Evolutionary conservation across 768 basidiomycete genomes (phyloP).

Genomic region (Boletus pseudo-olivaceus): DNA sequence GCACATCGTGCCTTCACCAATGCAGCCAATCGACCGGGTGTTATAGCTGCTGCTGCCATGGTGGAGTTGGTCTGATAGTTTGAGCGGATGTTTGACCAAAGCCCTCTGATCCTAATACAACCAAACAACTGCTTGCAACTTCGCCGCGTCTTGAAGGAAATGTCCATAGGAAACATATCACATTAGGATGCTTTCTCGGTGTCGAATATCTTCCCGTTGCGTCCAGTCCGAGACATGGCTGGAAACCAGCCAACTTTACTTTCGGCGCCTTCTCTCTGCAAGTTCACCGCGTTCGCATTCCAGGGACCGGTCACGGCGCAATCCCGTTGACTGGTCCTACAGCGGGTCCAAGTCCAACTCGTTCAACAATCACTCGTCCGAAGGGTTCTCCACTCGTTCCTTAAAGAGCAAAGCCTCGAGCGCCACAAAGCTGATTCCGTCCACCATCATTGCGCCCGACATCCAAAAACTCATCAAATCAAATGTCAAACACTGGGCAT

Average conservation of each 20-base stretch:
- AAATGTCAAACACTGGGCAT: conserved; percentile 40
- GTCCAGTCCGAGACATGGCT: conserved; percentile 16
- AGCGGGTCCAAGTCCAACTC: background rate
- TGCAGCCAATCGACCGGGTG: conserved; percentile 52
- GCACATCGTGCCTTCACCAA: conserved; percentile 61
- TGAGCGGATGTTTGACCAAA: conserved; percentile 1
- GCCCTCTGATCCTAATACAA: conserved; percentile 28
- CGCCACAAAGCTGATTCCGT: background rate
- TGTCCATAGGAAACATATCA: background rate
- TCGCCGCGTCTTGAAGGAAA: no score
- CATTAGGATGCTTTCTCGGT: conserved; percentile 21
- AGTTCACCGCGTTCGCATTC: background rate
- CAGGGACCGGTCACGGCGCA: background rate
- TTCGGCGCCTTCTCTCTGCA: conserved; percentile 16
- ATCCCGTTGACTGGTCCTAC: background rate
- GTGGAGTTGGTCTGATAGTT: background rate
- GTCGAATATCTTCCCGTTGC: conserved; percentile 13
- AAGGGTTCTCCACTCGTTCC: background rate
- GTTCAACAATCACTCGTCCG: background rate
- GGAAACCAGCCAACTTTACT: conserved; percentile 16
- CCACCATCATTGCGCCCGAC: conserved; percentile 7
- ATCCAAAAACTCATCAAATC: conserved; percentile 30
- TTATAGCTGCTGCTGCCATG: conserved; percentile 36
- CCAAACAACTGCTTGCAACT: conserved; percentile 19
- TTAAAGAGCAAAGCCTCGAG: conserved; percentile 1